Evolutionary conservation across 441 rosid species (phyloP).

Genomic region (Pelargonium fulgidum): DNA sequence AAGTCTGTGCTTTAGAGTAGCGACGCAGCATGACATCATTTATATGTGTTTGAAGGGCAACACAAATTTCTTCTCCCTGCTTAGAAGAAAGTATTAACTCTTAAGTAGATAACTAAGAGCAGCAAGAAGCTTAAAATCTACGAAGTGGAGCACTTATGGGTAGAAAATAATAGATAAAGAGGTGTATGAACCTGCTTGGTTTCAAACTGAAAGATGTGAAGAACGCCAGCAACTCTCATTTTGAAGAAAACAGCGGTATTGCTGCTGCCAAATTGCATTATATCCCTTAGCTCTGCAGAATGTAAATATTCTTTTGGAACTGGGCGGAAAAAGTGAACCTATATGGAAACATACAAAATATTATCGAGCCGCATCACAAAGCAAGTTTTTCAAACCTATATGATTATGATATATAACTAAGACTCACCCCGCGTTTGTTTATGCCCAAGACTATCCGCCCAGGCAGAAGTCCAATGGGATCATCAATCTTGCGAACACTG

Average conservation of each 20-base stretch:
- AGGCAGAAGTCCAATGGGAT: conserved; percentile 96
- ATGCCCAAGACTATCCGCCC: conserved; percentile 91
- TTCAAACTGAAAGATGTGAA: conserved; percentile 95
- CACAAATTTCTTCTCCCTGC: conserved; percentile 99
- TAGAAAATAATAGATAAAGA: not conserved
- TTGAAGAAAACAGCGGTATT: conserved; percentile 95
- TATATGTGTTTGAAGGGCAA: conserved; percentile 96
- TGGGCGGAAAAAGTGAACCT: conserved; percentile 97
- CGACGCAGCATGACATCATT: conserved; percentile 99
- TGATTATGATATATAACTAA: not conserved
- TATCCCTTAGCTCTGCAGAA: conserved; percentile 93
- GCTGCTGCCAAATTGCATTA: conserved; percentile 99
- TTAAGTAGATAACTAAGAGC: not conserved
- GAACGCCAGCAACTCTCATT: conserved; percentile 99
- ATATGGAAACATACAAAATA: conserved; percentile 19
- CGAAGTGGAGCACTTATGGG: not conserved
- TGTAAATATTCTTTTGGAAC: conserved; percentile 96
- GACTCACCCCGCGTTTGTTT: conserved; percentile 93
- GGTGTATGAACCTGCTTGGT: conserved; percentile 71
- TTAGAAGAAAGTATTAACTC: conserved; percentile 6
- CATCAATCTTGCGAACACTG: conserved; percentile 91
- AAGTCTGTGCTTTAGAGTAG: conserved; percentile 95
- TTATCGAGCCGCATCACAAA: not conserved
- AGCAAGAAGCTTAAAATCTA: not conserved
- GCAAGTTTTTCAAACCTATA: not conserved